Base-by-base conservation (phyloP, 805 yeast genomes). In the Priceomyces medius region DNA sequence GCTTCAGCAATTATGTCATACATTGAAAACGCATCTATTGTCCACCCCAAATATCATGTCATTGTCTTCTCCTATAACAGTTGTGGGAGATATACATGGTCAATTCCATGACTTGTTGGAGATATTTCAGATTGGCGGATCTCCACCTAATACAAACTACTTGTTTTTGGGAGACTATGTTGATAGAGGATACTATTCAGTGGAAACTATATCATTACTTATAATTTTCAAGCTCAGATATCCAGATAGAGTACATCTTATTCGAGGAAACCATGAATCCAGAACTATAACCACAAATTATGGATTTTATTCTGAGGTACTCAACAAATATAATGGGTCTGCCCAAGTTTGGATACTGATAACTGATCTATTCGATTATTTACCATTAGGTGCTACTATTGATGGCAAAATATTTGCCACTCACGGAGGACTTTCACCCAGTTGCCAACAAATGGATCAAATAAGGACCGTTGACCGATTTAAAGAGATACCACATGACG, bases 51-150 rank as follows among this genome's bases (percentile, higher is more conserved):
- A 93, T 57, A 95, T 93, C 27, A 88, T 91, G 37, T 85, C 88
- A 33, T 71, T 93, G 6, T 70, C 72, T 26, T 79, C 95, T 2
- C 99, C 99, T 1, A 88, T 93, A 8, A 88, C 98, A 0, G 88
- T 93, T 6, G 97, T 93, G 3, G 99, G 99, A 1, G 99, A 93
- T 58, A 91, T 93, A 35, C 99, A 93, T 55, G 99, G 98, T 7
- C 99, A 93, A 63, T 93, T 87, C 57, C 95, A 90, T 59, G 99
- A 93, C 60, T 68, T 93, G 41, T 63, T 93, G 21, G 99, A 93
- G 61, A 88, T 93, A 24, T 93, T 93, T 65, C 80, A 83, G 45
- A 93, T 91, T 28, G 98, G 97, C 0, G 99, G 98, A 0, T 77
- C 79, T 38, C 85, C 95, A 3, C 98, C 99, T 0, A 85, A 85